These are phyloP conservation scores for Thuja plicata DNA, from an alignment of 83 land plant species.

Conservation along the genomic window DNA sequence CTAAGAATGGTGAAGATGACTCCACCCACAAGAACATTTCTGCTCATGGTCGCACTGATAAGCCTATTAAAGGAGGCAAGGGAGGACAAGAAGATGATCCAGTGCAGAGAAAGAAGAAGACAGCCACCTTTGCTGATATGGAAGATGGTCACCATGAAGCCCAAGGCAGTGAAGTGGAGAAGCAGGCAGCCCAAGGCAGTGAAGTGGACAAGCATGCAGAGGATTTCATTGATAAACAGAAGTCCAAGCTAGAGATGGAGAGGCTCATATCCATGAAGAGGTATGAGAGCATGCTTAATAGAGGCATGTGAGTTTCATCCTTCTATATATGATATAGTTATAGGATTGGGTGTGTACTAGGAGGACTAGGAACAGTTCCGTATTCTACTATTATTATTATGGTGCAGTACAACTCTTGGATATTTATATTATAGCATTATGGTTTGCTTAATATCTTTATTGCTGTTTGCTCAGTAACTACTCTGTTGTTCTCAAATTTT, in stretches of 20 bases:
- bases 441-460: not conserved
- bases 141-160: not conserved
- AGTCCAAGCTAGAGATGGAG: not conserved
- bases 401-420: not conserved
- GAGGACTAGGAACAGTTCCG: not conserved
- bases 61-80: not conserved
- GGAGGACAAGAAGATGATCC: not conserved
- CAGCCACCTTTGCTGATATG: not conserved
- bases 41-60: not conserved
- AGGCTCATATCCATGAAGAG: slow-evolving; percentile 1
- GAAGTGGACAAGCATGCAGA: not conserved
- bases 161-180: not conserved
- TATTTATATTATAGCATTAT: not conserved
- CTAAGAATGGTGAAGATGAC: not conserved
- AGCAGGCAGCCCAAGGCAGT: not conserved
- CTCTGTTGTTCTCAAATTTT: not conserved
- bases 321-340: not conserved
- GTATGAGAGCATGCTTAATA: slow-evolving; percentile 6
- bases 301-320: not conserved
- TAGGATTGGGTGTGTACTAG: not conserved
- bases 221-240: not conserved
- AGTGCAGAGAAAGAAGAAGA: not conserved
- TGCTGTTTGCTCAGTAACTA: not conserved
- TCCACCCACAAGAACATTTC: not conserved
- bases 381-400: not conserved